Evolutionary conservation across 2,329 filamentous ascomycete species (phyloP), one percentile per base, ranked within the genome.

Genomic region (Penicillium fuscoglaucum): DNA sequence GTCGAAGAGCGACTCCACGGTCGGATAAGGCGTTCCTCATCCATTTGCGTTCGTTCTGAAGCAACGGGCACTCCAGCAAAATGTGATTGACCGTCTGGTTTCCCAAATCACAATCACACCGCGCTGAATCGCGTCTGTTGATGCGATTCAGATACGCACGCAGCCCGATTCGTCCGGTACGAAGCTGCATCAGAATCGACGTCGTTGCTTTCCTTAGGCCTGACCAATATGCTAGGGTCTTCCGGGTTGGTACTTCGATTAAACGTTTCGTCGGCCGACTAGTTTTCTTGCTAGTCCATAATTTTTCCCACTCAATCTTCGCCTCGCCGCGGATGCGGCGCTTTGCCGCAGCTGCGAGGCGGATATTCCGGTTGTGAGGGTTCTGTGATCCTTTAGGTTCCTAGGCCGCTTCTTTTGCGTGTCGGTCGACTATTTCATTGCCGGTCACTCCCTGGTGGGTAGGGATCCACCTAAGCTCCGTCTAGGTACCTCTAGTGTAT

Each of bases 291-390:
- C n/a, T n/a, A n/a, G 9, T 17, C 50, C 45, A 57, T 26, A 28
- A 0, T 6, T 24, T 41, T 0, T 48, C 49, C 58, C 55, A 60
- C 37, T 55, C 19, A 6, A 41, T 26, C 15, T 59, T 52, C 19
- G 2, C 33, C 5, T 37, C 6, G 1, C 15, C 2, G 33, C 33
- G 15, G 8, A 17, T 6, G 0, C 33, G 33, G 0, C 52, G 47
- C 17, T 56, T 59, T 1, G 52, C 44, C 19, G 56, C 44, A 31
- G 59, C 51, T 51, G 29, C 52, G 24, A 59, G 56, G 24, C 43
- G 26, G 24, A 58, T 54, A 51, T 47, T 26, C 9, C 44, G 37
- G 15, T 49, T 49, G 47, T 21, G 28, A 29, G 43, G 21, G 19
- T n/a, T 21, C 43, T n/a, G n/a, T n/a, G n/a, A n/a, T n/a, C n/a